Evolutionary conservation across 345 rosid species (phyloP).

Genomic region (Clarkia xantiana): DNA sequence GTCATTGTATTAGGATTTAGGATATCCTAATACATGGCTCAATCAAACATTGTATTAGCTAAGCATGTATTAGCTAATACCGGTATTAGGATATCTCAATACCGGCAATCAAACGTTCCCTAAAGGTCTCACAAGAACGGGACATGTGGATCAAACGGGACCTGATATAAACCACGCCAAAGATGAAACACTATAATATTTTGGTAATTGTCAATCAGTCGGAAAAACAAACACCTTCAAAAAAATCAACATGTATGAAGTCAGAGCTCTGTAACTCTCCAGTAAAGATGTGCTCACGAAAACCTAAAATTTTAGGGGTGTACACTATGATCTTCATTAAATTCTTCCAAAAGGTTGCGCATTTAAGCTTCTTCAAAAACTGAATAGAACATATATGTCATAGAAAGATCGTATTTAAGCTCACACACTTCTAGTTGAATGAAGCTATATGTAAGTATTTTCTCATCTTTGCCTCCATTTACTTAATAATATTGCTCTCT

Average conservation of each 20-base stretch:
- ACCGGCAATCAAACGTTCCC: too few species aligned
- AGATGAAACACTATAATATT: conserved; percentile 77
- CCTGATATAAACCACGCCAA: conserved; percentile 98
- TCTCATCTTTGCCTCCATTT: too few species aligned
- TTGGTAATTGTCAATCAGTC: conserved; percentile 11
- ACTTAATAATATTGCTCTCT: too few species aligned
- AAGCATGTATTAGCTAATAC: too few species aligned
- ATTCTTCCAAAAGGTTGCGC: conserved; percentile 94
- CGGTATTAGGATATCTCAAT: too few species aligned
- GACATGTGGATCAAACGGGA: conserved; percentile 90
- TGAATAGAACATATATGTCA: too few species aligned
- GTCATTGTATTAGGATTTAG: too few species aligned
- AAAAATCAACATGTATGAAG: background rate
- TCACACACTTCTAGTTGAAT: too few species aligned
- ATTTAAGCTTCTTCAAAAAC: conserved; percentile 97
- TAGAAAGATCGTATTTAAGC: too few species aligned
- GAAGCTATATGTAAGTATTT: too few species aligned
- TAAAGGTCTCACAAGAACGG: conserved; percentile 87
- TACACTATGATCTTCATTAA: conserved; percentile 86
- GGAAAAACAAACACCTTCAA: background rate
- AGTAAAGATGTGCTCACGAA: conserved; percentile 92
- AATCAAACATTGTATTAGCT: too few species aligned
- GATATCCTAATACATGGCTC: too few species aligned
- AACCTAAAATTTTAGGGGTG: conserved; percentile 86
- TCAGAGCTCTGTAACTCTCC: conserved; percentile 43